Evolutionary conservation across 2,329 filamentous ascomycete genomes (phyloP), one percentile per base, ranked within the genome.

Genomic region (Myriosclerotinia curreyana): DNA sequence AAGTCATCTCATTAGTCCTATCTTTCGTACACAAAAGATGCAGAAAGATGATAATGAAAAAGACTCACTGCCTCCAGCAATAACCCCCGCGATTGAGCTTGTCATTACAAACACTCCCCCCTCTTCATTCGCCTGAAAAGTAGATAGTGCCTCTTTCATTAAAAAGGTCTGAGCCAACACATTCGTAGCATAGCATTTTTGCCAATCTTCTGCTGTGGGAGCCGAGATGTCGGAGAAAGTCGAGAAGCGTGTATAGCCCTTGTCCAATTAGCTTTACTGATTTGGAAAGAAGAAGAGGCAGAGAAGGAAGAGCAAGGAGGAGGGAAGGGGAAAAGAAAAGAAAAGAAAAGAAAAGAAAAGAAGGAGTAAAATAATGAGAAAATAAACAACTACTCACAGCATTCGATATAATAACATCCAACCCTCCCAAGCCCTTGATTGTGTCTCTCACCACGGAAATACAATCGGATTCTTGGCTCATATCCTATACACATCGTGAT

Each of bases 401-500:
- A 74, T 90, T 89, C 14, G 84, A 84, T 67, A 89, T 79, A 31
- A 89, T 78, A 63, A 89, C 78, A 75, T 90, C 87, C 38, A 90
- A 72, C 0, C 87, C 86, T 3, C 86, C 86, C 28, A 90, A 75
- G 28, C 77, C 74, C 60, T 81, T 76, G 66, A 85, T 80, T 2
- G 83, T 81, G 51, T 83, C 77, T 64, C 82, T 76, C 6, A 90
- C 81, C 1, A 80, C 76, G 3, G 77, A 77, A 54, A 78, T 75
- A 66, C 84, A 85, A 54, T 86, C 86, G 11, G 74, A 75, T 64
- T 83, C 78, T 4, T 78, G 75, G 31, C 82, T 84, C 68, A 83
- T 82, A 71, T 90, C 86, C 81, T 86, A 62, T 3, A 11, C 31
- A 34, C 53, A 12, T 5, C 25, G 5, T 25, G 4, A 22, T 9